Conservation (phyloP, 306 rosid species). For the Inga laurina region DNA sequence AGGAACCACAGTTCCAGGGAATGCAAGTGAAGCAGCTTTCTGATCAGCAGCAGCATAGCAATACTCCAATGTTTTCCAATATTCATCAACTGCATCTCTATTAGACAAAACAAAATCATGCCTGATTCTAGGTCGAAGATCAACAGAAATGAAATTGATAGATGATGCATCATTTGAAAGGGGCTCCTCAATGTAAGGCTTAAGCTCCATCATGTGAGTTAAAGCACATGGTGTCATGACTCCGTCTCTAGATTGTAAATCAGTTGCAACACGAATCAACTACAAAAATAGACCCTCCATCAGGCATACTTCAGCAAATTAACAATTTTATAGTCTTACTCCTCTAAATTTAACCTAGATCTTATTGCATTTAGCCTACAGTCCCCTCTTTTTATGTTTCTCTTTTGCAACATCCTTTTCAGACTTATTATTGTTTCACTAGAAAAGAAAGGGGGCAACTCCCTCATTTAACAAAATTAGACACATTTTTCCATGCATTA, state of each 20-base stretch:
- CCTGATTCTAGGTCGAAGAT: conserved; percentile 93
- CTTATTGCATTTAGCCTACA: background rate
- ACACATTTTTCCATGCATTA: background rate
- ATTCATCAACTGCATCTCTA: conserved; percentile 81
- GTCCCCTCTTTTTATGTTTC: conserved; percentile 10
- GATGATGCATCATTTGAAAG: conserved; percentile 66
- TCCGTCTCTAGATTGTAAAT: conserved; percentile 51
- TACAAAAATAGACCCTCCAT: conserved; percentile 47
- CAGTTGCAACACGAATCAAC: conserved; percentile 72
- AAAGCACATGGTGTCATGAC: conserved; percentile 38
- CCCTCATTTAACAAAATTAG: background rate
- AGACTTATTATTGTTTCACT: background rate
- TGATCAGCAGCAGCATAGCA: conserved; percentile 85
- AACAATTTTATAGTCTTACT: conserved; percentile 8
- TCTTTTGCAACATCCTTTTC: background rate
- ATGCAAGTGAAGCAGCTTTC: conserved; percentile 78
- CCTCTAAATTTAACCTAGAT: background rate
- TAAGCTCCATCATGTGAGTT: conserved; percentile 80
- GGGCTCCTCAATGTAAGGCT: conserved; percentile 93
- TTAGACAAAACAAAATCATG: conserved; percentile 84
- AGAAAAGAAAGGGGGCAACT: background rate
- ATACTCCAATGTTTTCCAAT: conserved; percentile 89
- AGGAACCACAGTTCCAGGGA: conserved; percentile 88
- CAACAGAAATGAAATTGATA: conserved; percentile 57
- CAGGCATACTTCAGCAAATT: conserved; percentile 30